Evolutionary conservation across 345 rosid genomes (phyloP), one percentile per base, ranked within the genome.

Genomic region (Aquilaria sinensis): DNA sequence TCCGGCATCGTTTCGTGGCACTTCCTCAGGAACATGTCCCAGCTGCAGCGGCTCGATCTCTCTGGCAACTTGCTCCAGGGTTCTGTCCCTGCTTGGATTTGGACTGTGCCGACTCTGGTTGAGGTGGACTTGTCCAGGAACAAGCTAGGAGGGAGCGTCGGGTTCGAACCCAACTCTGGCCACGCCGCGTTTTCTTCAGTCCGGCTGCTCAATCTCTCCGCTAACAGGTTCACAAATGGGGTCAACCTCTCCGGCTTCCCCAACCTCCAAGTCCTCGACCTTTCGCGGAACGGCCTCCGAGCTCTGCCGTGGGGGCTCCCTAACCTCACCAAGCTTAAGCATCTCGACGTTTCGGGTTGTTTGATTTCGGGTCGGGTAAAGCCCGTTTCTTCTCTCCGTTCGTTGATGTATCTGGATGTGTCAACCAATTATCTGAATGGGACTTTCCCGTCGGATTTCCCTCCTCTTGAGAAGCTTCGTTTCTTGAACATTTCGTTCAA

Each of bases 381-480:
- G 55, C 75, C 77, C 51, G 70, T 90, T 64, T 83, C 89, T 13
- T 64, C 72, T 61, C 83, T 93, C 37, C 70, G 33, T 13, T 76
- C 77, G 1, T 72, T 93, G 79, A 76, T 10, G 15, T 78, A 77
- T 67, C 74, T 93, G 23, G 98, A 93, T 76, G 61, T 90, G 15
- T 90, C 98, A 16, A 82, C 73, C 41, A 93, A 93, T 62, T 68
- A 70, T 16, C 51, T 93, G 72, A 81, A 60, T 65, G 98, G 98
- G 58, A 71, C 74, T 62, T 86, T 93, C 67, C 98, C 98, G 48
- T 69, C 69, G 4, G 97, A 93, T 75, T 90, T 93, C 53, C 98
- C 97, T 5, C 74, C 77, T 9, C 57, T 88, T 4, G 51, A 67
- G 63, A 67, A 68, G 65, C 83, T 90, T 64, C 61, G 5, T 58